Evolutionary conservation across 139 green algal species (phyloP).

Genomic region (Chlorella sp.): DNA sequence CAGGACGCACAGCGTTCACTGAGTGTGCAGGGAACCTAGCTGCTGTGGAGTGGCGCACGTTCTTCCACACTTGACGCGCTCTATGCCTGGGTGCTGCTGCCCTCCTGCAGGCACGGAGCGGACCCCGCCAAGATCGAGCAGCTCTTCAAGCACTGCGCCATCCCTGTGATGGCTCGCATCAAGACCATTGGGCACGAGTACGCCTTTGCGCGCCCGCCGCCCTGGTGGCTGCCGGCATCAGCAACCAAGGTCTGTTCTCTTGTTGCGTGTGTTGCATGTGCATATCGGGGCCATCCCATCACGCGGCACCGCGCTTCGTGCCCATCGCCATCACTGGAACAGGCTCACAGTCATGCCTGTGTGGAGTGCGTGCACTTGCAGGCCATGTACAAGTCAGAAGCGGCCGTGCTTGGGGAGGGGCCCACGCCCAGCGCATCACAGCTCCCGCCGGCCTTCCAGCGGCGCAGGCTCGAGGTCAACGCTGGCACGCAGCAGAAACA

Average conservation of each 20-base stretch:
- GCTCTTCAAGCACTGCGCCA: conserved; percentile 11
- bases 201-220: conserved; percentile 20
- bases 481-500: too few relatives aligned
- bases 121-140: conserved; percentile 11
- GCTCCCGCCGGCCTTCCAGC: not conserved
- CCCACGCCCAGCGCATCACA: not conserved
- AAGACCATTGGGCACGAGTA: conserved; percentile 32
- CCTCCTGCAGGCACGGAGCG: conserved; percentile 5
- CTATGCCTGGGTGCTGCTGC: too few relatives aligned
- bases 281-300: not conserved
- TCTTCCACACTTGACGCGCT: too few relatives aligned
- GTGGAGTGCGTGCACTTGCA: not conserved
- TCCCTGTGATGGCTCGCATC: conserved; percentile 2
- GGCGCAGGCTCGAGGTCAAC: too few relatives aligned
- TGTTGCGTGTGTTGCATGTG: too few relatives aligned
- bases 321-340: not conserved
- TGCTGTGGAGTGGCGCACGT: too few relatives aligned
- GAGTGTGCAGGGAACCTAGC: too few relatives aligned
- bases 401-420: not conserved
- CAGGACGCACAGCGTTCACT: too few relatives aligned
- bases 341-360: not conserved
- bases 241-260: too few relatives aligned
- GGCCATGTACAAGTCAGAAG: not conserved
- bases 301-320: not conserved
- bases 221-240: conserved; percentile 20